Evolutionary conservation across 768 basidiomycete species (phyloP).

Genomic region (Suillus plorans): DNA sequence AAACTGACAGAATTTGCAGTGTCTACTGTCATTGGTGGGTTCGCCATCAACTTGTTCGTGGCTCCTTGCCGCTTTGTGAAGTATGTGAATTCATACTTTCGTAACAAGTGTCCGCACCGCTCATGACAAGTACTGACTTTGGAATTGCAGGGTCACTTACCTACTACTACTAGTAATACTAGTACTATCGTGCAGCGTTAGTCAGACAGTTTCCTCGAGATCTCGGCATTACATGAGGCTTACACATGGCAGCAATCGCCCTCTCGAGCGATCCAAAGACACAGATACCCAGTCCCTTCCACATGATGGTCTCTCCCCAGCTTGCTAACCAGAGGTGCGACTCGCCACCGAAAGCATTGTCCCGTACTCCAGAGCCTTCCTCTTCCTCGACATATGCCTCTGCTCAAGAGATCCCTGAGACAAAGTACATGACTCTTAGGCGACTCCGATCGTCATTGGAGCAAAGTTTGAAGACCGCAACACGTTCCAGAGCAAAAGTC

Average conservation of each 20-base stretch:
- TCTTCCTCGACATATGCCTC: conserved; percentile 31
- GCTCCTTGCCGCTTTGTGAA: not conserved
- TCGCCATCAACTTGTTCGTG: not conserved
- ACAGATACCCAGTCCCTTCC: conserved; percentile 43
- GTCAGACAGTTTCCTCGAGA: conserved; percentile 13
- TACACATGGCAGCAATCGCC: conserved; percentile 47
- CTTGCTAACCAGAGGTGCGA: conserved; percentile 33
- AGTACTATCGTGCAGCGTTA: conserved; percentile 11
- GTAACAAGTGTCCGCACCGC: not conserved
- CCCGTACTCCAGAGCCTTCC: conserved; percentile 39
- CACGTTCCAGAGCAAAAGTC: conserved; percentile 50
- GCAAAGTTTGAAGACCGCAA: conserved; percentile 63
- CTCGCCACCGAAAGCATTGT: conserved; percentile 37
- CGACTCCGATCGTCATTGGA: conserved; percentile 67
- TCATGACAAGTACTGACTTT: not conserved
- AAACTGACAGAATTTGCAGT: not conserved
- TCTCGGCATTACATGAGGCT: conserved; percentile 30
- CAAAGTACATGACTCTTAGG: conserved; percentile 54
- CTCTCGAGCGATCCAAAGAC: conserved; percentile 37
- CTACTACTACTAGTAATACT: not conserved
- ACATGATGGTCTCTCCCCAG: conserved; percentile 48
- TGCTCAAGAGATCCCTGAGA: conserved; percentile 35
- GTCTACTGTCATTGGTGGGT: not conserved
- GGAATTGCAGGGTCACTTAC: not conserved
- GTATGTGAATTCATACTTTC: not conserved